Conservation (phyloP, 805 yeast species). For the Candida gorgasii region DNA sequence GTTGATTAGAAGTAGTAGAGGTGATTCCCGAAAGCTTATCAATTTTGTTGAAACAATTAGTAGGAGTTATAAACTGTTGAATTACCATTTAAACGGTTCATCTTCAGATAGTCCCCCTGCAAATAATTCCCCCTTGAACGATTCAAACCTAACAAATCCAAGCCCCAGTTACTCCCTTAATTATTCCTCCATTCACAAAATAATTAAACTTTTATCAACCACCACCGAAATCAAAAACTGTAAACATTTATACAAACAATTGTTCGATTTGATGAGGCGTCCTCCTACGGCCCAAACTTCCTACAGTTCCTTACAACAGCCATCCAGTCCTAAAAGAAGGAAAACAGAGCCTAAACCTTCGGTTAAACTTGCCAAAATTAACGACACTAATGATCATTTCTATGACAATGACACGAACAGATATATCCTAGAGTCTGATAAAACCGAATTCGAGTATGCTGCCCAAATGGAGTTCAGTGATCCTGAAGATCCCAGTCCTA, state of each 20-base stretch:
- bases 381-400: slow-evolving; percentile 9
- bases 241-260: neutral
- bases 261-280: slow-evolving; percentile 1
- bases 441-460: slow-evolving; percentile 16
- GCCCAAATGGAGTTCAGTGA: slow-evolving; percentile 33
- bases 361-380: neutral
- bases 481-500: slow-evolving; percentile 11
- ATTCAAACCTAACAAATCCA: neutral
- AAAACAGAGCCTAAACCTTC: neutral
- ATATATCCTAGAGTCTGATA: slow-evolving; percentile 11
- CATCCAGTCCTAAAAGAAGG: neutral
- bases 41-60: slow-evolving; percentile 34
- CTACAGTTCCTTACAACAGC: neutral
- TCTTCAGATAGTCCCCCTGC: too few relatives aligned
- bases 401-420: slow-evolving; percentile 7
- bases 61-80: slow-evolving; percentile 7
- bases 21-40: slow-evolving; percentile 37
- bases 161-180: neutral
- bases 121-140: too few relatives aligned
- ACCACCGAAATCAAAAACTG: neutral
- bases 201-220: neutral
- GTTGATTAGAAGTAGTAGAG: slow-evolving; percentile 22
- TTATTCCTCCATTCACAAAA: neutral
- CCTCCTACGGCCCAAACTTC: neutral
- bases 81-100: neutral